phyloP scores from a whole-genome alignment of 768 basidiomycete species.

The Amanita pseudoporphyria region DNA sequence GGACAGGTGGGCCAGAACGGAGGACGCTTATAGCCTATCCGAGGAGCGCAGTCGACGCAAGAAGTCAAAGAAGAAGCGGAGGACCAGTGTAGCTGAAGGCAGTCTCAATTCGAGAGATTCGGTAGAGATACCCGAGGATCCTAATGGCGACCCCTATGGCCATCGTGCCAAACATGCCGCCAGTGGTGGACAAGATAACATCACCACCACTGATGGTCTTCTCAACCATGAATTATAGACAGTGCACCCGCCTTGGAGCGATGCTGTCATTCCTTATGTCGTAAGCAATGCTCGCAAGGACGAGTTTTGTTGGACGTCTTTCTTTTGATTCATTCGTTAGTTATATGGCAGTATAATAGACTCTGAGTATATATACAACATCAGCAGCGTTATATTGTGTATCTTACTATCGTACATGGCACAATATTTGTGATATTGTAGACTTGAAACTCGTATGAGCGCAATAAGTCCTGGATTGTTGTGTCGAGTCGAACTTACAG shows the following conservation, averaged over 20 bases:
- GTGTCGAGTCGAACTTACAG: no score
- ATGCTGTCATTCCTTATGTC: conserved; percentile 33
- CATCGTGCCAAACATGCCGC: conserved; percentile 18
- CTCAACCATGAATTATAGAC: conserved; percentile 61
- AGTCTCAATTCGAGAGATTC: conserved; percentile 27
- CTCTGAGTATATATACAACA: conserved; percentile 40
- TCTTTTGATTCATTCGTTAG: conserved; percentile 61
- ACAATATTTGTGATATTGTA: no score
- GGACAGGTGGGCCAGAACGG: conserved; percentile 75
- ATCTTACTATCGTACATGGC: no score
- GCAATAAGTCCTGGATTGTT: no score
- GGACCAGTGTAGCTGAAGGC: conserved; percentile 26
- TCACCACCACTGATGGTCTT: conserved; percentile 27
- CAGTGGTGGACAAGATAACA: conserved; percentile 17
- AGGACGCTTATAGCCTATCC: conserved; percentile 66
- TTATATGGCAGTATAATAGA: conserved; percentile 49
- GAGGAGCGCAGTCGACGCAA: conserved; percentile 33
- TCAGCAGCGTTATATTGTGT: conserved; percentile 6
- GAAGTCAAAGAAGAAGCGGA: conserved; percentile 62
- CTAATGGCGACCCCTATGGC: conserved; percentile 61
- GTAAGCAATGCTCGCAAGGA: no score
- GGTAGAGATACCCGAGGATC: conserved; percentile 59
- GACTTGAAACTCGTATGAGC: no score
- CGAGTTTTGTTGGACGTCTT: conserved; percentile 70
- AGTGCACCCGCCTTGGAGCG: no score